Base-by-base conservation (phyloP, 495 filamentous ascomycete genomes). In the Cercophora samala region DNA sequence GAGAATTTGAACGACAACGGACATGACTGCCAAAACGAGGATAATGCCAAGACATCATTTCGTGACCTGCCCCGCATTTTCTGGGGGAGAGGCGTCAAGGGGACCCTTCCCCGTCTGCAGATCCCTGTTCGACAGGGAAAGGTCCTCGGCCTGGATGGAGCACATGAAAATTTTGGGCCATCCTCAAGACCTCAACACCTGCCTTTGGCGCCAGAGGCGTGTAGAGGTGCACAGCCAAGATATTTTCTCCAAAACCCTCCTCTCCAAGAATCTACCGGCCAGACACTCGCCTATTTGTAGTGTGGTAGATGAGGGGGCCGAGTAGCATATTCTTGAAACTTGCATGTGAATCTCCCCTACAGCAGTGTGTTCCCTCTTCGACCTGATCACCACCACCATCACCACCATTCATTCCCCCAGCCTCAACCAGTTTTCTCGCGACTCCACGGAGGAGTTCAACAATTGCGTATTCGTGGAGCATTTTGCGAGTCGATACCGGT, bases 161-260 rank as follows among this genome's bases (percentile, higher is more conserved):
- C 72, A 75, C 69, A 74, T 75, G 73, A 74, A 72, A 75, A 73
- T 70, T 70, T 71, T 26, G 46, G 51, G 15, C 6, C 37, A 11
- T 0, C 37, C 11, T 13, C 37, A 11, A 64, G 19, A 18, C 17
- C 60, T 60, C 53, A 37, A 46, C 53, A 56, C 53, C 53, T 8
- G 53, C 18, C 15, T 56, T 54, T 56, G 53, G 53, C n/a, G 53
- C 53, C 18, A 56, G 18, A 46, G 37, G 37, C 37, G 37, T 23
- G 11, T 56, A 18, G 53, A 23, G 53, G 21, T 18, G n/a, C 22
- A 9, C 6, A 18, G 53, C 53, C 53, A 56, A 56, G 53, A 21
- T 23, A 56, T 56, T 19, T 21, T 21, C 15, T 46, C 37, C 8
- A 46, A 13, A 11, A 46, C 6, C 29, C 29, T 18, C 13, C 37